Conservation (phyloP, 164 flowering plant species). For the Umbilicus rupestris region DNA sequence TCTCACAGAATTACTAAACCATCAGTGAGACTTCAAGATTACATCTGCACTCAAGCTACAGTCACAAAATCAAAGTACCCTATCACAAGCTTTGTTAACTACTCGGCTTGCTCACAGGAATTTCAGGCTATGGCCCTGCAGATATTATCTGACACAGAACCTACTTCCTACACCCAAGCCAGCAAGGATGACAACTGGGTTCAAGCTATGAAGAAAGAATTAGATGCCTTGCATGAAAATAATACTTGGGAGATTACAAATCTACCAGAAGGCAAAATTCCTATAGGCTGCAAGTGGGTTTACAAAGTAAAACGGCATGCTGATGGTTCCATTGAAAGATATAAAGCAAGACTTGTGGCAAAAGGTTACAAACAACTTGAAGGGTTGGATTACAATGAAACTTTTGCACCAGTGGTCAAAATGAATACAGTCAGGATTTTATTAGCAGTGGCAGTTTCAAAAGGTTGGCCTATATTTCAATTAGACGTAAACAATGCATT, state of each 20-base stretch:
- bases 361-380: constrained; percentile 1
- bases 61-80: too few species aligned
- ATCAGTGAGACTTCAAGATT: too few species aligned
- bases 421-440: not conserved
- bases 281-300: constrained; percentile 12
- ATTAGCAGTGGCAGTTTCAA: not conserved
- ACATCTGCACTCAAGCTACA: too few species aligned
- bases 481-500: constrained; percentile 10
- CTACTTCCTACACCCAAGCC: not conserved
- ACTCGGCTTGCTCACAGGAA: too few species aligned
- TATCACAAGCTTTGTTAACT: too few species aligned
- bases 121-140: too few species aligned
- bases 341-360: constrained; percentile 11
- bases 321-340: constrained; percentile 5
- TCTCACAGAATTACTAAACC: too few species aligned
- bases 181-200: not conserved
- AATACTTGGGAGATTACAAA: constrained; percentile 9
- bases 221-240: constrained; percentile 11
- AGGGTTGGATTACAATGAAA: constrained; percentile 8
- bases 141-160: too few species aligned
- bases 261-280: not conserved
- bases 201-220: not conserved
- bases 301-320: constrained; percentile 4
- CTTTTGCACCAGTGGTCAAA: too few species aligned
- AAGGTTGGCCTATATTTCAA: not conserved